Evolutionary conservation across 106 monocot genomes (phyloP), one percentile per base, ranked within the genome.

Genomic region (Agapanthus africanus): DNA sequence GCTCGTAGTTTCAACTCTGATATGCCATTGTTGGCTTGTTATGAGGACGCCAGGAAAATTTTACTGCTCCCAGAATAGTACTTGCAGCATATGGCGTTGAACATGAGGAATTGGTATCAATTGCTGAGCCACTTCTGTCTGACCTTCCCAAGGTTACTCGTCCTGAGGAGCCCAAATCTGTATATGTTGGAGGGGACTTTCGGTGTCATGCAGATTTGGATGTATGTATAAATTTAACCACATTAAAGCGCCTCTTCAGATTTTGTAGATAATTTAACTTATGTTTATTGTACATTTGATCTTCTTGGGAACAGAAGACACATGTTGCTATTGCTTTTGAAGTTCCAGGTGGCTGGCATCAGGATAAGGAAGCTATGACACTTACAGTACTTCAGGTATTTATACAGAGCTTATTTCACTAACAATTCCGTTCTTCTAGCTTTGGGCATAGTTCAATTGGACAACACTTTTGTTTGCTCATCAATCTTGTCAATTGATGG

Each of bases 261-360:
- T 40, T 74, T 59, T 9, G 39, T 75, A 38, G 37, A n/a, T n/a
- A n/a, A n/a, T 50, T 41, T 35, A 6, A 37, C 65, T 36, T 30
- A 39, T 67, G n/a, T n/a, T n/a, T n/a, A n/a, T n/a, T n/a, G n/a
- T n/a, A n/a, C n/a, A n/a, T n/a, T n/a, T n/a, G n/a, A n/a, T n/a
- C n/a, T n/a, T n/a, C n/a, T n/a, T n/a, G n/a, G n/a, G n/a, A 68
- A 73, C 79, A 93, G 93, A 78, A 54, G 4, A 80, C 89, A 59
- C 93, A 93, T 77, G 66, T 93, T 60, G 89, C 93, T 42, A 71
- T 93, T 52, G 93, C 89, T 66, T 93, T 93, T 82, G 93, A 93
- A 73, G 80, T 90, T 71, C 93, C 93, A 76, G 93, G 93, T 76
- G 93, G 93, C 0, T 93, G 93, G 93, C 76, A 68, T 54, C 75